Evolutionary conservation across 2,329 filamentous ascomycete genomes (phyloP), one percentile per base, ranked within the genome.

Genomic region (Allantophomopsis cytisporea): DNA sequence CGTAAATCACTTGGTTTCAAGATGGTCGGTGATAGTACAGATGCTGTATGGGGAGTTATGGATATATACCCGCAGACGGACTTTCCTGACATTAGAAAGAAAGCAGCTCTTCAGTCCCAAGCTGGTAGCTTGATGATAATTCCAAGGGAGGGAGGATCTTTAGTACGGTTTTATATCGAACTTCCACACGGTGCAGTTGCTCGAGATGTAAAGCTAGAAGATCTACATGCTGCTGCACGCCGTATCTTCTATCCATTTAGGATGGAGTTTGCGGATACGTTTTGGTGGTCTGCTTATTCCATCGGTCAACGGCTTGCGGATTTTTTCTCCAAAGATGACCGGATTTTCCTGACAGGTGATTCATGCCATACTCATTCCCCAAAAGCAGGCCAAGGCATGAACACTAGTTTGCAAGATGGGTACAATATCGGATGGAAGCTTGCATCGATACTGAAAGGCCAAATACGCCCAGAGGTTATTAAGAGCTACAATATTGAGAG

Each of bases 41-140:
- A 64, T 40, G 57, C 57, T 35, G 54, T 60, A n/a, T 65, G 63
- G 36, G 69, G 69, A 1, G 69, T 73, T 2, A 68, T 75, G 50
- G 73, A 77, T 46, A 52, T 74, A 11, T 68, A 69, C 18, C 64
- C 68, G 1, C 62, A 59, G 23, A 78, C 74, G 2, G 58, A 69
- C 43, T 79, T 78, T 42, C 74, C 75, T 0, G 76, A 82, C 45
- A 73, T 80, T 39, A 66, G 76, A 36, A 68, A 69, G 47, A 69
- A 73, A 43, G 60, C 58, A 7, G 61, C 69, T 0, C 63, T 80
- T 18, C 69, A 73, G 45, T 73, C 73, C 0, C 54, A 59, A 0
- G 58, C 62, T 1, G 74, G 76, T 1, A 74, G 64, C 33, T 56
- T 80, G 16, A 61, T 80, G 45, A 67, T 79, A 37, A 77, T 82